Evolutionary conservation across 73 alveolate genomes (phyloP).

Genomic region (Paramecium pentaurelia): DNA sequence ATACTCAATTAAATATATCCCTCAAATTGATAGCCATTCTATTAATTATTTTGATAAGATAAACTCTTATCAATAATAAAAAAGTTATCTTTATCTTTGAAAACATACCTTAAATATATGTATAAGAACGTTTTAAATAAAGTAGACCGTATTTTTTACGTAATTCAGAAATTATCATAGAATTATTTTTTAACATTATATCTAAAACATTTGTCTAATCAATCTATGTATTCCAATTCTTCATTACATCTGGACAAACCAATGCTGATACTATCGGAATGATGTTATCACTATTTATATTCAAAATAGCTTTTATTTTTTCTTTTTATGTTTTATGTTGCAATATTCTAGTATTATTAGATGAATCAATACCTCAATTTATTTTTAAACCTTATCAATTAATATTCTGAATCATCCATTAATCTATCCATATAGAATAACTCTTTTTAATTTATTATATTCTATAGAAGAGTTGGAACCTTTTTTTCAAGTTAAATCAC

Average conservation of each 20-base stretch:
- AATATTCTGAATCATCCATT: background rate
- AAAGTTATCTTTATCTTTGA: background rate
- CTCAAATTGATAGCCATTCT: background rate
- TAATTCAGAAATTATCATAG: background rate
- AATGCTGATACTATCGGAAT: background rate
- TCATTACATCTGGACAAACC: slow-evolving; percentile 9
- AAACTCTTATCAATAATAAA: background rate
- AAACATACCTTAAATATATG: background rate
- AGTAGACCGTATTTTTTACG: slow-evolving; percentile 2
- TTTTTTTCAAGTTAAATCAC: background rate
- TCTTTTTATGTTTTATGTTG: background rate
- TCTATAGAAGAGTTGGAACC: background rate
- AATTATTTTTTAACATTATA: background rate
- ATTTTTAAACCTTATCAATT: background rate
- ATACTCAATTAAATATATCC: background rate
- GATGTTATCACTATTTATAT: background rate
- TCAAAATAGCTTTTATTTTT: background rate
- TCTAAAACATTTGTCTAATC: background rate
- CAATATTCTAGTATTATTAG: background rate
- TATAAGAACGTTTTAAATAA: background rate
- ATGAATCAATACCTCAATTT: background rate
- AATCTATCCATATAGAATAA: background rate
- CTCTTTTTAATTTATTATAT: background rate
- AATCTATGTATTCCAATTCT: background rate
- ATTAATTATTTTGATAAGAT: background rate